Evolutionary conservation across 2,329 filamentous ascomycete species (phyloP), one percentile per base, ranked within the genome.

Genomic region (Parafenestella ontariensis): DNA sequence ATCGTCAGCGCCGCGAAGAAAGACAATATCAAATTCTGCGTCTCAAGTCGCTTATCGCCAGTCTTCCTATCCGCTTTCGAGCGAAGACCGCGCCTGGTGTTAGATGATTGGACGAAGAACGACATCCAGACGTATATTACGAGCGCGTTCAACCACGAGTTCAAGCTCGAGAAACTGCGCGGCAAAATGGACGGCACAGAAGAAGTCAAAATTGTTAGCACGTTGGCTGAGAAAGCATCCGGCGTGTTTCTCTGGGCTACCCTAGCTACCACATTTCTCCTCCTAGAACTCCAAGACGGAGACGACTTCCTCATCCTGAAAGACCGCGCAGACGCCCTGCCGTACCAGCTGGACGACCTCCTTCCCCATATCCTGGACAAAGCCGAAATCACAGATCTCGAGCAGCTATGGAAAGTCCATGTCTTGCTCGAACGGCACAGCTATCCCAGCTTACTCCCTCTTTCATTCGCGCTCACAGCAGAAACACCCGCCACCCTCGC

Each of bases 21-120:
- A 11, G 59, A 69, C 0, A 67, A 73, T 34, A 65, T 75, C 57
- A 75, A 75, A 41, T 56, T 73, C 5, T 61, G 68, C n/a, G 59
- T 67, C 2, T 74, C 72, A 11, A 70, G 70, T 41, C 64, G 69
- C 7, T 52, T 59, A 2, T 63, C 63, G 1, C 56, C 62, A 13
- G 54, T 54, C 0, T 68, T 66, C 36, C 58, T 67, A 20, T 51
- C 57, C 26, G 64, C 64, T 3, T 72, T 72, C 26, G 56, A 68
- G 17, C 59, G 59, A 7, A 52, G 58, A 17, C 64, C 69, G 9
- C 58, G 49, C 33, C 52, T 71, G 3, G 54, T 65, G 37, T 46
- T 72, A 15, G 65, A 72, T 21, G 49, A 61, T 26, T 59, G 57
- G 51, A 71, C 57, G 0, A 59, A 52, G 23, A 43, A 54, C 18